Percentiles rank a stretch among this genome's conserved stretches.
phyloP scores from a whole-genome alignment of 2,329 filamentous ascomycete genomes.

The Clarireedia monteithiana region DNA sequence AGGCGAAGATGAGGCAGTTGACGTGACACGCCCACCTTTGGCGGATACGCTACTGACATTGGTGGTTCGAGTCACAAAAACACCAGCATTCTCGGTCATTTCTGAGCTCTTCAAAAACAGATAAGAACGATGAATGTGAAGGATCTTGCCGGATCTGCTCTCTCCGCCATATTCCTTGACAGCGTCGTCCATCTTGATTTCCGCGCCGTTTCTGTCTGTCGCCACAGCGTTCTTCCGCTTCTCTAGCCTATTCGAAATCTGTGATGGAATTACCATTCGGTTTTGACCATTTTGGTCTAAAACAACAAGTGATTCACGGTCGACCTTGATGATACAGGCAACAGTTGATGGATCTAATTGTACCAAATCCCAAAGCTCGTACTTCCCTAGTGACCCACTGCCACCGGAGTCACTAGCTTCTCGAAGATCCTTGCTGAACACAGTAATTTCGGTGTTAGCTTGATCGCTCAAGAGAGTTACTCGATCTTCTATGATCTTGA shows the following conservation, averaged over 20 bases:
- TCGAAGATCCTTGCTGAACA: constrained; percentile 94
- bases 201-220: constrained; percentile 85
- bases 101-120: constrained; percentile 83
- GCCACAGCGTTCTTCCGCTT: constrained; percentile 79
- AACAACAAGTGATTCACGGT: constrained; percentile 83
- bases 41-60: constrained; percentile 90
- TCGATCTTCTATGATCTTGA: constrained; percentile 84
- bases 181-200: constrained; percentile 85
- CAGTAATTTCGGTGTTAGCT: constrained; percentile 86
- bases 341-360: constrained; percentile 91
- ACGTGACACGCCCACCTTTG: constrained; percentile 73
- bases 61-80: constrained; percentile 79
- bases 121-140: constrained; percentile 90
- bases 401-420: constrained; percentile 90
- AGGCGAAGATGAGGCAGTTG: constrained; percentile 49
- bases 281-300: constrained; percentile 84
- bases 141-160: constrained; percentile 76
- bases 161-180: constrained; percentile 87
- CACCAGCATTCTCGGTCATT: constrained; percentile 76
- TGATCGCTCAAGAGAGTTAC: constrained; percentile 92
- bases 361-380: constrained; percentile 85
- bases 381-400: constrained; percentile 77
- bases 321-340: constrained; percentile 88
- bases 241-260: constrained; percentile 83
- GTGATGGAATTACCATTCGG: constrained; percentile 78